phyloP scores from a whole-genome alignment of 192 early-diverging fungal genomes.

The Backusella australiensis region DNA sequence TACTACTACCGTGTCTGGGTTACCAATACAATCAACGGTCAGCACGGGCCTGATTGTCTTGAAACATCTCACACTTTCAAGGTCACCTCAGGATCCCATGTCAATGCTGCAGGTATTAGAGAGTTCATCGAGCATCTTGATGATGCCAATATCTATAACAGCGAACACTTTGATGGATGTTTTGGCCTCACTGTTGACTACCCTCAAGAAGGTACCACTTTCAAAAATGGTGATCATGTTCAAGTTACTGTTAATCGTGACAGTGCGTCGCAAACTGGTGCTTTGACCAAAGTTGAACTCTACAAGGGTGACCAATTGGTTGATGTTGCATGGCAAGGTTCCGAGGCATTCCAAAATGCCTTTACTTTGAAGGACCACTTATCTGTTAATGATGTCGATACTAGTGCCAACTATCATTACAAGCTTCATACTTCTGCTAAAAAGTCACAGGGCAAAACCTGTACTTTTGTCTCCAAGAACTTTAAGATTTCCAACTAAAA shows the following conservation, averaged over 20 bases:
- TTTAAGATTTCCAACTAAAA: conserved; percentile 20
- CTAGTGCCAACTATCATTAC: conserved; percentile 26
- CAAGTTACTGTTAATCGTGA: conserved; percentile 24
- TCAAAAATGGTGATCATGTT: conserved; percentile 20
- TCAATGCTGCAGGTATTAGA: conserved; percentile 20
- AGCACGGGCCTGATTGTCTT: conserved; percentile 35
- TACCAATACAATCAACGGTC: conserved; percentile 26
- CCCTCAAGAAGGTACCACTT: conserved; percentile 15
- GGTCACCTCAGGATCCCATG: conserved; percentile 23
- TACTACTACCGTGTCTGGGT: conserved; percentile 42
- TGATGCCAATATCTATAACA: conserved; percentile 24
- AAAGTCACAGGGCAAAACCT: conserved; percentile 12
- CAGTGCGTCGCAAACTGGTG: conserved; percentile 27
- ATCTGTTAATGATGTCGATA: background rate
- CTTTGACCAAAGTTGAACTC: conserved; percentile 23
- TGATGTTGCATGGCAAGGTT: conserved; percentile 15
- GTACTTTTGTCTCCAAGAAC: conserved; percentile 22
- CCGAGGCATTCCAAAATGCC: conserved; percentile 22
- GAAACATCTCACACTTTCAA: conserved; percentile 35
- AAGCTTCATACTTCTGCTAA: conserved; percentile 15
- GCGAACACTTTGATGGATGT: conserved; percentile 27
- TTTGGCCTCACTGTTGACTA: conserved; percentile 32
- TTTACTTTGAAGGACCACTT: conserved; percentile 34
- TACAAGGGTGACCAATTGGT: conserved; percentile 27
- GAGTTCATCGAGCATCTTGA: conserved; percentile 14